Evolutionary conservation across 164 flowering plant genomes (phyloP).

Genomic region (Akebia trifoliata): DNA sequence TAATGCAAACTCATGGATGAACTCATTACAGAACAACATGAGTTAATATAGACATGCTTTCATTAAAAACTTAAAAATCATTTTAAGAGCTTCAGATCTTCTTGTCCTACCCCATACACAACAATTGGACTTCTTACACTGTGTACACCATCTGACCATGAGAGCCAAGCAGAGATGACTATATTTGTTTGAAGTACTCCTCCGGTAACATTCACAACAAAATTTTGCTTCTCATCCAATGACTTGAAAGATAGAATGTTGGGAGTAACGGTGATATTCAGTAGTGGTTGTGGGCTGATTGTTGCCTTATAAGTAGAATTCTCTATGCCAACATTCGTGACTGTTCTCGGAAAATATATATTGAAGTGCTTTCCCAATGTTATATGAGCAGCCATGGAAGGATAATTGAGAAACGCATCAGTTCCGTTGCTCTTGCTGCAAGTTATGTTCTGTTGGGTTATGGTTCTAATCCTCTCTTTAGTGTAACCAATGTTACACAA

Average conservation of each 20-base stretch:
- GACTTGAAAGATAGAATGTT: conserved; percentile 19
- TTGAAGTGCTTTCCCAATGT: neutral
- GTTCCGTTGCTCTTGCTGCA: neutral
- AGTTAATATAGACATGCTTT: too few species aligned
- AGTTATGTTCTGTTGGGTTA: neutral
- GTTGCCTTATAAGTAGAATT: conserved; percentile 26
- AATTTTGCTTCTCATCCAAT: conserved; percentile 23
- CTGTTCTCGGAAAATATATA: conserved; percentile 21
- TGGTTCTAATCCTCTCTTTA: neutral
- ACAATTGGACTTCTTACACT: conserved; percentile 1
- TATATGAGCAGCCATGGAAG: too few species aligned
- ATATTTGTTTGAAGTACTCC: neutral
- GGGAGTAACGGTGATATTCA: conserved; percentile 21
- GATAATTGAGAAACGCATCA: neutral
- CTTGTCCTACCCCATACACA: conserved; percentile 1
- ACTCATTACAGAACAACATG: too few species aligned
- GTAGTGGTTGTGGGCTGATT: neutral
- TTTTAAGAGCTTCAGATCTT: too few species aligned
- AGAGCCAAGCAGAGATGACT: conserved; percentile 10
- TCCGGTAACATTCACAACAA: conserved; percentile 19
- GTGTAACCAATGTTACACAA: neutral
- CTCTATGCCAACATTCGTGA: conserved; percentile 32
- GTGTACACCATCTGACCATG: conserved; percentile 28
- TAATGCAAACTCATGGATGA: too few species aligned
- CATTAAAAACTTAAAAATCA: too few species aligned